Evolutionary conservation across 345 rosid species (phyloP), one percentile per base, ranked within the genome.

Genomic region (Streptanthus diversifolius): DNA sequence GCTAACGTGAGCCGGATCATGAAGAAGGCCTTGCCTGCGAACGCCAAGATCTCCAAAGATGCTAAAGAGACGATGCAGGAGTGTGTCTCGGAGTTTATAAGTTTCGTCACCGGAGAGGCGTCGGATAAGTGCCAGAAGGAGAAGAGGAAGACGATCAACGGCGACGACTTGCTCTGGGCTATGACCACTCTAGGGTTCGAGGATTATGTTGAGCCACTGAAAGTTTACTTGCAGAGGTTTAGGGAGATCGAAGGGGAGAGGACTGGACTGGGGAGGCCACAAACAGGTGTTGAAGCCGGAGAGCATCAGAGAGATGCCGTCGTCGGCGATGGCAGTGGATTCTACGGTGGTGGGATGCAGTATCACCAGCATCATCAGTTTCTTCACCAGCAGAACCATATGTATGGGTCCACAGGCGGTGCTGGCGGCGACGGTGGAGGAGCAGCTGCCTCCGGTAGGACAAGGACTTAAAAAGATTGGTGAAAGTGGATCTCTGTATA

Each of bases 21-120:
- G 93, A 88, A 88, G 76, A 88, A 86, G 51, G 93, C 86, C 1
- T 64, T 88, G 18, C 93, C 90, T 4, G 90, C 90, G 0, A 88
- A 88, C 80, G 93, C 90, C 5, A 88, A 88, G 73, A 88, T 88
- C 66, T 88, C 90, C 2, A 88, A 88, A 63, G 93, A 88, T 69
- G 93, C 93, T 0, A 88, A 88, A 48, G 93, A 88, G 81, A 86
- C 89, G 18, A 87, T 86, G 30, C 90, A 88, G 72, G 93, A 88
- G 86, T 88, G 93, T 33, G 93, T 88, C 55, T 88, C 90, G 19
- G 90, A 88, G 86, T 88, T 88, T 80, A 88, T 88, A 2, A 88
- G 90, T 65, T 88, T 88, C 79, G 83, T 88, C 49, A 88, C 90
- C 3, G 93, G 93, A 22, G 93, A 86, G 72, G 93, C 93, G 0